Conservation (phyloP, 441 rosid species). For the Melastoma candidum region DNA sequence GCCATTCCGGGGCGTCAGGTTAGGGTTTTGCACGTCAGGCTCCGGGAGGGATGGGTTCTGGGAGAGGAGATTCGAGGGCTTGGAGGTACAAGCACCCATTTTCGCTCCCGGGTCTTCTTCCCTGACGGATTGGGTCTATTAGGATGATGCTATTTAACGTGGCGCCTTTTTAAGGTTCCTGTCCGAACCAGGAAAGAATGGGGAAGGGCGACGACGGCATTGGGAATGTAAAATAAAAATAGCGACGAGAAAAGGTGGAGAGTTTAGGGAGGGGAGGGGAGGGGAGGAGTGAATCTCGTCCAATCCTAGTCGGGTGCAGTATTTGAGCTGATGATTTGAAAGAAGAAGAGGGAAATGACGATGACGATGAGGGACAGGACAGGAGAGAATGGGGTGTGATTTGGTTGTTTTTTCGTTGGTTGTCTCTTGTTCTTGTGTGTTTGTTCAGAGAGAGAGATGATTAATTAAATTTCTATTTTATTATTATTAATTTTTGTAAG, state of each 20-base stretch:
- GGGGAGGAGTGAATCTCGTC: background rate
- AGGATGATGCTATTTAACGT: background rate
- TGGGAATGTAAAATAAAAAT: background rate
- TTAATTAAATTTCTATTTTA: no score
- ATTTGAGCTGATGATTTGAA: no score
- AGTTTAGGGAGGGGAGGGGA: background rate
- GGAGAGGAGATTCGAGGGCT: conserved; percentile 32
- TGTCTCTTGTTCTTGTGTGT: no score
- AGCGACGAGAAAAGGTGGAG: background rate
- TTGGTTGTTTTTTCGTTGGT: no score
- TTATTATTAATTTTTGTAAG: no score
- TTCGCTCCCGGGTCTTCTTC: conserved; percentile 14
- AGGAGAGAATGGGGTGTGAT: no score
- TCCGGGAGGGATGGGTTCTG: conserved; percentile 26
- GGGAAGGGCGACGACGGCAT: background rate
- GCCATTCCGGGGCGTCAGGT: conserved; percentile 15
- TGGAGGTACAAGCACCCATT: conserved; percentile 90
- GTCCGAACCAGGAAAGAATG: background rate
- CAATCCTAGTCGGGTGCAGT: background rate
- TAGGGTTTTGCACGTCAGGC: conserved; percentile 24
- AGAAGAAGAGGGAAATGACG: no score
- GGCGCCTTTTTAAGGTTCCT: background rate
- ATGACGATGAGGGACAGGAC: no score
- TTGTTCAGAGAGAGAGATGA: no score
- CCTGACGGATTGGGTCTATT: background rate